Conservation (phyloP, 768 basidiomycete genomes). For the Kwoniella dejecticola region DNA sequence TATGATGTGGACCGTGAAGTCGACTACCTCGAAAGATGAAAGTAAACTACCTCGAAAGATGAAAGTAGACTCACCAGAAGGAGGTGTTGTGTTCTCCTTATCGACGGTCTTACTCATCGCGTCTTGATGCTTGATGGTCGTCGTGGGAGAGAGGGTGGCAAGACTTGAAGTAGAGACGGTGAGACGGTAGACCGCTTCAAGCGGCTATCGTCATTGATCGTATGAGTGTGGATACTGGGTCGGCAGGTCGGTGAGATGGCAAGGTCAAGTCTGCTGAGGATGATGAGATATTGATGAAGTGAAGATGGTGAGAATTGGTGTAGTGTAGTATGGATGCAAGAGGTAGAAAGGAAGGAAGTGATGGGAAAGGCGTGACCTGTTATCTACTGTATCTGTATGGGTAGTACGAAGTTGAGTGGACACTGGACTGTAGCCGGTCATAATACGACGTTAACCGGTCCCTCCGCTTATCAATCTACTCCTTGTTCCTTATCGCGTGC, state of each 20-base stretch:
- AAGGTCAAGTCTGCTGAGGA: neutral
- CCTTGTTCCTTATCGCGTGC: neutral
- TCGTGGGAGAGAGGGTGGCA: neutral
- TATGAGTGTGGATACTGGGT: neutral
- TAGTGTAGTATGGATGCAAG: neutral
- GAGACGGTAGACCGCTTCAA: no score
- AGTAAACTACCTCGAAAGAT: no score
- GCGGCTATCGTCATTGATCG: neutral
- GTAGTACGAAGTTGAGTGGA: slow-evolving; percentile 2
- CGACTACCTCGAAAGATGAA: no score
- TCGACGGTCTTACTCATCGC: no score
- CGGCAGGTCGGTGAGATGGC: no score
- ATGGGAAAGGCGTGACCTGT: slow-evolving; percentile 3
- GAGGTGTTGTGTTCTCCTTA: neutral
- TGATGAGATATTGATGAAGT: neutral
- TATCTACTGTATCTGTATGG: neutral
- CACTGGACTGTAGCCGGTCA: neutral
- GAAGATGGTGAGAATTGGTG: neutral
- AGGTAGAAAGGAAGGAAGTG: slow-evolving; percentile 9
- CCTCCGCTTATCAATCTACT: neutral
- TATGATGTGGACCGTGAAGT: no score
- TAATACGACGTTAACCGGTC: slow-evolving; percentile 3
- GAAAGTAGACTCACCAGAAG: slow-evolving; percentile 6
- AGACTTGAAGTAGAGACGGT: neutral
- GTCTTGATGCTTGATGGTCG: neutral